phyloP scores from a whole-genome alignment of 2,329 filamentous ascomycete genomes.

The Penicillium sp. region DNA sequence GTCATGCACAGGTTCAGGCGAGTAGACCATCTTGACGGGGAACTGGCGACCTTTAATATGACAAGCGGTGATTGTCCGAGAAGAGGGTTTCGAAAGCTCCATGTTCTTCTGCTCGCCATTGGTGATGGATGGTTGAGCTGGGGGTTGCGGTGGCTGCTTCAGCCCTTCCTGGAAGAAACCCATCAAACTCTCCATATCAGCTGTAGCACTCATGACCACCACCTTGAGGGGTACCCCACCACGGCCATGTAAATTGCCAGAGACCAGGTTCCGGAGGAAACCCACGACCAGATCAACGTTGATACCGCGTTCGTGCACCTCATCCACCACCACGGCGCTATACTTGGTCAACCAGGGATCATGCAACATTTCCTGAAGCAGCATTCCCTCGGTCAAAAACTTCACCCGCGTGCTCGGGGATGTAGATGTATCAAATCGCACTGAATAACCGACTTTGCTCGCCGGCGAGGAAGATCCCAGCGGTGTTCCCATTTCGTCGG shows the following conservation, averaged over 20 bases:
- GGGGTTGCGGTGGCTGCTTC: constrained; percentile 2
- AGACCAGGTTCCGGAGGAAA: constrained; percentile 73
- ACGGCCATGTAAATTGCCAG: constrained; percentile 52
- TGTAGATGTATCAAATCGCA: constrained; percentile 84
- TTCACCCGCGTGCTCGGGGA: constrained; percentile 83
- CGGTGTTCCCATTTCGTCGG: constrained; percentile 68
- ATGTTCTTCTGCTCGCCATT: constrained; percentile 7
- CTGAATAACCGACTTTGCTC: constrained; percentile 79
- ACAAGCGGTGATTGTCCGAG: constrained; percentile 50
- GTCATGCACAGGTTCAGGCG: constrained; percentile 67
- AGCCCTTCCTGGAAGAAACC: constrained; percentile 59
- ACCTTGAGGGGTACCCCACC: constrained; percentile 75
- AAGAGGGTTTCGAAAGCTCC: constrained; percentile 31
- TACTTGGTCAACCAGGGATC: constrained; percentile 80
- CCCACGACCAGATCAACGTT: constrained; percentile 89
- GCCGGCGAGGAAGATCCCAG: constrained; percentile 54
- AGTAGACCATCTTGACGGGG: constrained; percentile 72
- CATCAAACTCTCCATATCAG: constrained; percentile 72
- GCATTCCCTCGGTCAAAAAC: constrained; percentile 92
- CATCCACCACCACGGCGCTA: constrained; percentile 85
- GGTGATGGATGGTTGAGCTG: constrained; percentile 8
- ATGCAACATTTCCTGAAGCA: constrained; percentile 84
- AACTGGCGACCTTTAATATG: constrained; percentile 83
- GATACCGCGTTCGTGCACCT: constrained; percentile 92
- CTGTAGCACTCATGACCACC: constrained; percentile 94